Evolutionary conservation across 805 yeast genomes (phyloP).

Genomic region (Candida gorgasii): DNA sequence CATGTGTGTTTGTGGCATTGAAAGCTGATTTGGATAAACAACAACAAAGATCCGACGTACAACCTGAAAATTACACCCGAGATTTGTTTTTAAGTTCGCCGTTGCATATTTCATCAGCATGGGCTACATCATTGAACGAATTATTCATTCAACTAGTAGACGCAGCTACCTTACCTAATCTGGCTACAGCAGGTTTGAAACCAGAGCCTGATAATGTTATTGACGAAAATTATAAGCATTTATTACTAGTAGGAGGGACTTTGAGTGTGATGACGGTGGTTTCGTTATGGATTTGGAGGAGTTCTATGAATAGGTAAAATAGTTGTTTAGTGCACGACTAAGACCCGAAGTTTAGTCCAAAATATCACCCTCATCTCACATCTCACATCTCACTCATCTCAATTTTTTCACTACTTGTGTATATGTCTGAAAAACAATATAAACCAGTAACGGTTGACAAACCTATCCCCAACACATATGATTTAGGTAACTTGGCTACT

Average conservation of each 20-base stretch:
- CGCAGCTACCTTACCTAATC: constrained; percentile 77
- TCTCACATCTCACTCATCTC: constrained; percentile 17
- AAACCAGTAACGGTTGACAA: constrained; percentile 88
- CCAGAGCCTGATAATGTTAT: constrained; percentile 63
- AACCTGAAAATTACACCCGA: constrained; percentile 85
- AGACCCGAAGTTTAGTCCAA: neutral
- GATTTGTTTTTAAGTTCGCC: constrained; percentile 73
- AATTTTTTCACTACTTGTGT: constrained; percentile 1
- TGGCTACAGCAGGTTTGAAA: constrained; percentile 70
- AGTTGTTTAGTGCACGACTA: too few species aligned
- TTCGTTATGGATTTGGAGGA: constrained; percentile 65
- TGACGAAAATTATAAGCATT: constrained; percentile 50
- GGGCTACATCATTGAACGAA: constrained; percentile 87
- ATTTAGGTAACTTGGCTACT: constrained; percentile 86
- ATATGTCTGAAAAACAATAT: constrained; percentile 24
- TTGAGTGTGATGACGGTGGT: constrained; percentile 64
- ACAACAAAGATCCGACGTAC: constrained; percentile 82
- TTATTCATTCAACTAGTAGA: constrained; percentile 84
- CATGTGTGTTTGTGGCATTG: constrained; percentile 84
- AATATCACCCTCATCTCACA: too few species aligned
- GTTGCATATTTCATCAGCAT: constrained; percentile 82
- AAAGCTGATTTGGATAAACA: constrained; percentile 96
- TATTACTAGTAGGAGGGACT: constrained; percentile 67
- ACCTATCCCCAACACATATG: constrained; percentile 85
- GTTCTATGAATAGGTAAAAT: constrained; percentile 25